Evolutionary conservation across 106 monocot species (phyloP).

Genomic region (Allium cepa): DNA sequence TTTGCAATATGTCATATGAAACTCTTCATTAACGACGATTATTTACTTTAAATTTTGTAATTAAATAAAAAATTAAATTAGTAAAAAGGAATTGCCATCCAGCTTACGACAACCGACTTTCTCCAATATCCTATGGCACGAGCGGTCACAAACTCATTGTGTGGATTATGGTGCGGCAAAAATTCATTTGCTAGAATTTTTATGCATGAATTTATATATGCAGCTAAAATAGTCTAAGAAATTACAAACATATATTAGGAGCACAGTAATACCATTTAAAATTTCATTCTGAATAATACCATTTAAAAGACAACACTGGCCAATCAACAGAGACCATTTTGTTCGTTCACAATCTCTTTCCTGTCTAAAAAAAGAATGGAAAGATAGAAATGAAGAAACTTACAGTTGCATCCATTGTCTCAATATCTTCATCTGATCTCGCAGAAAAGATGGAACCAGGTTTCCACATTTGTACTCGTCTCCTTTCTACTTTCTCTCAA

Average conservation of each 20-base stretch:
- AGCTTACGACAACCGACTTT: constrained; percentile 40
- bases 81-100: constrained; percentile 36
- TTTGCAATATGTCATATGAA: constrained; percentile 27
- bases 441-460: no score
- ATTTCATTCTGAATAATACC: constrained; percentile 35
- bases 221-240: background rate
- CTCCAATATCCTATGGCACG: constrained; percentile 44
- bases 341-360: no score
- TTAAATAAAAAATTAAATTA: constrained; percentile 2
- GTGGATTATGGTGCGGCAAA: constrained; percentile 2
- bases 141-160: constrained; percentile 29
- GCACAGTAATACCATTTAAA: constrained; percentile 14
- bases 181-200: constrained; percentile 3
- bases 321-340: no score
- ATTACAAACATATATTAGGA: background rate
- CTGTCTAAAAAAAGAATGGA: no score
- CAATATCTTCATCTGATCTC: no score
- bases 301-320: no score
- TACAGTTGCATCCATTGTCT: no score
- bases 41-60: no score
- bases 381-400: no score
- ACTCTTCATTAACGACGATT: background rate
- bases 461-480: no score
- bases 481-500: no score
- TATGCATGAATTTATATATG: background rate